Conservation (phyloP, 2,329 filamentous ascomycete genomes). For the Colletotrichum limetticola region DNA sequence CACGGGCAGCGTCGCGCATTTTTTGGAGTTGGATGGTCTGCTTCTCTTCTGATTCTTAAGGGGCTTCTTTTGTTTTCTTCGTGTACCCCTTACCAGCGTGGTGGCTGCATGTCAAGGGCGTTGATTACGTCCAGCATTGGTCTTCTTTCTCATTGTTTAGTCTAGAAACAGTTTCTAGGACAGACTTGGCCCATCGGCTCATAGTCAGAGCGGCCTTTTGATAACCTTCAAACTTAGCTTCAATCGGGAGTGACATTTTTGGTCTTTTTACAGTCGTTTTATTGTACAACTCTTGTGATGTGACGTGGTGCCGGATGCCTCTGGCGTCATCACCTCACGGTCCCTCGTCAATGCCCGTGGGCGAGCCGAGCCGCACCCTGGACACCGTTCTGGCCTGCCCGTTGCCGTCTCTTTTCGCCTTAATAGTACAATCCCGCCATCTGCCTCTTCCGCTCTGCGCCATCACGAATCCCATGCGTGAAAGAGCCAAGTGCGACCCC, state of each 20-base stretch:
- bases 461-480: neutral
- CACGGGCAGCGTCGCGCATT: constrained; percentile 16
- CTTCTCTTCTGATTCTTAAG: neutral
- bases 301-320: neutral
- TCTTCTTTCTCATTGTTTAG: neutral
- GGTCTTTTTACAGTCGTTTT: neutral
- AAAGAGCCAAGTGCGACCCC: neutral
- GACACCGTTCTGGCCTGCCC: neutral
- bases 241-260: constrained; percentile 19
- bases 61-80: neutral
- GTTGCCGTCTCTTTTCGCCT: neutral
- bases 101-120: constrained; percentile 20
- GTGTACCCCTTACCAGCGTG: constrained; percentile 12
- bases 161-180: neutral
- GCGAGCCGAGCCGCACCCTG: neutral
- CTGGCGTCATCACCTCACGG: no score
- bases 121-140: neutral
- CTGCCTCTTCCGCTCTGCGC: neutral
- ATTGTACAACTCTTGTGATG: constrained; percentile 12
- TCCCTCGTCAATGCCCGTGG: neutral
- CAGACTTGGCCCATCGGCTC: neutral
- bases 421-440: neutral
- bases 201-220: neutral
- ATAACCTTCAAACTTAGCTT: neutral
- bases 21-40: constrained; percentile 15